Conservation (phyloP, 129 eudicot species). For the Centrapalus pauciflorus region DNA sequence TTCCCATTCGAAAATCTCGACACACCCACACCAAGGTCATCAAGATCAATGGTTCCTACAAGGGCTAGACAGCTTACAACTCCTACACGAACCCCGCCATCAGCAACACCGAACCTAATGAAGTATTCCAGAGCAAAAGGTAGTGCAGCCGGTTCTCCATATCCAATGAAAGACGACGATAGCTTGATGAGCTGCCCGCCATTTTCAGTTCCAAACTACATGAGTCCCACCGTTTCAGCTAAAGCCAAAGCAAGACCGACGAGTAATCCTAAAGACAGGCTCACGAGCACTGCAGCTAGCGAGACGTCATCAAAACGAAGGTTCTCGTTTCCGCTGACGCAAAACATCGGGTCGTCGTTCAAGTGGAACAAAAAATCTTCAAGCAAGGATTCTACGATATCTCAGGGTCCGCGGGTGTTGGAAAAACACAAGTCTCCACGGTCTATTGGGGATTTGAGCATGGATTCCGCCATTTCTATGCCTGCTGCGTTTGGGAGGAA, state of each 20-base stretch:
- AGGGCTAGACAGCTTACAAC: constrained; percentile 34
- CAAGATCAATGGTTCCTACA: constrained; percentile 44
- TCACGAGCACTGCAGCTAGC: constrained; percentile 45
- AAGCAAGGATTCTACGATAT: constrained; percentile 37
- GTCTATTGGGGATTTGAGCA: constrained; percentile 65
- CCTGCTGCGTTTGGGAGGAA: constrained; percentile 74
- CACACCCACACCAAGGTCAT: constrained; percentile 57
- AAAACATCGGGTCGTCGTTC: constrained; percentile 59
- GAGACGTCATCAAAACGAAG: constrained; percentile 55
- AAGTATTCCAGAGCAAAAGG: constrained; percentile 41
- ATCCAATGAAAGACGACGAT: constrained; percentile 68
- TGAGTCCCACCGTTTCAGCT: constrained; percentile 86
- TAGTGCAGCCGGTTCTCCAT: constrained; percentile 34
- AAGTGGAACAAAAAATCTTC: constrained; percentile 70
- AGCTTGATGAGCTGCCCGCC: constrained; percentile 96
- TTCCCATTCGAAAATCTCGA: constrained; percentile 41
- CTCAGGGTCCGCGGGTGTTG: constrained; percentile 40
- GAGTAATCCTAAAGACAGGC: constrained; percentile 53
- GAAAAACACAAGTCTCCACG: constrained; percentile 50
- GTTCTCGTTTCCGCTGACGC: constrained; percentile 74
- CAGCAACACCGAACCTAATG: constrained; percentile 36
- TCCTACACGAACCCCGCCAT: constrained; percentile 55
- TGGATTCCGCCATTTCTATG: constrained; percentile 84
- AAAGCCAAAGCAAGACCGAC: constrained; percentile 71
- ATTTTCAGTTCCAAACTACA: constrained; percentile 88